Base-by-base conservation (phyloP, 2,329 filamentous ascomycete genomes). In the Ophiosphaerella korrae region DNA sequence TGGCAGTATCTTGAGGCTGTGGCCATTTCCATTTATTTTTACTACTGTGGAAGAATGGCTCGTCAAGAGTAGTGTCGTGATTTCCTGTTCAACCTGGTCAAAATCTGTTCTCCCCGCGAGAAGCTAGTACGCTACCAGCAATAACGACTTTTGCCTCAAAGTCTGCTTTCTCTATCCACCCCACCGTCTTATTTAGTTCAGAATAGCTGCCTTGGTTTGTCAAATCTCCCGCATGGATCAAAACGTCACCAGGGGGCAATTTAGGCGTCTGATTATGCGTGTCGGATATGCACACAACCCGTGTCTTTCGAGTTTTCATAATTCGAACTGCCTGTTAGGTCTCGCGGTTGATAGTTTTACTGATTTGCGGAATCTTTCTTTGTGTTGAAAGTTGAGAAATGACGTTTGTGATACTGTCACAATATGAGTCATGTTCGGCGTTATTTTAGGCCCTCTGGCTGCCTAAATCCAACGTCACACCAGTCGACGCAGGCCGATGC, bases 141-240 rank as follows among this genome's bases (percentile, higher is more conserved):
- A 90, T 74, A 34, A 90, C 80, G 56, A 91, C 83, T 67, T 89
- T 91, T 62, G 80, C 80, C 62, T 89, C 85, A 58, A 89, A 90
- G 42, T 85, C 79, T 3, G 85, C 80, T 45, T 80, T 80, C 57
- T 88, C 84, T 7, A 92, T 77, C 88, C 88, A 92, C 16, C 78
- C 74, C 0, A 88, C 77, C 0, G 83, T 80, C 62, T 82, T 86
- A 42, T 81, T 79, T 14, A 91, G 75, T 62, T 84, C 82, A 12
- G 68, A 51, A 42, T 74, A 72, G 44, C 75, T 86, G 13, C 89
- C 89, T 66, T 88, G 84, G 67, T 90, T 91, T 3, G 88, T 90
- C 58, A 92, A 72, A 67, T 92, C 89, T 6, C 89, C 88, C 1
- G 88, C 88, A 66, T 91, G 88, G 42, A 92, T 85, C 31, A 92